Evolutionary conservation across 768 basidiomycete genomes (phyloP), one percentile per base, ranked within the genome.

Genomic region (Amanita jacksonii): DNA sequence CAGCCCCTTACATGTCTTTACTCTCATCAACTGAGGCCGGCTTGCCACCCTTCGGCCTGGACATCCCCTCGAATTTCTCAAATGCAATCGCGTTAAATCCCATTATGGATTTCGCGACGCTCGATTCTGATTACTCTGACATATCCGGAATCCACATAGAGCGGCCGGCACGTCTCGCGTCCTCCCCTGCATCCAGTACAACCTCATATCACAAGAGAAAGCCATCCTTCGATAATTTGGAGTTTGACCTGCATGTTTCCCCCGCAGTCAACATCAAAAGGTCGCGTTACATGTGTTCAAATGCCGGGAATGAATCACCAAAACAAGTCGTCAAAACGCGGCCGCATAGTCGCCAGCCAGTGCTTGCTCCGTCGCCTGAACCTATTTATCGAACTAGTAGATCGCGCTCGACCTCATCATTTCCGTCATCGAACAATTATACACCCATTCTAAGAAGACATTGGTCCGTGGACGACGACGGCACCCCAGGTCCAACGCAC

Each of bases 371-470:
- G 3, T 74, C 72, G 22, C 68, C 70, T 8, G 73, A 77, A 31
- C 72, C 73, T n/a, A 75, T 80, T 24, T 80, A 74, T 48, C 62
- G 67, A 42, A 66, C 58, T 45, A 75, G 74, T 54, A 63, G 79
- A 51, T 85, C 85, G 47, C 79, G 81, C 49, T 85, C 83, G 0
- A 69, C 72, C 0, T 83, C 82, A 0, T 36, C 72, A 57, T 55
- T 79, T 47, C 73, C 75, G 0, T 48, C 61, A 13, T 23, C 54
- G 1, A 66, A 66, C 25, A 55, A 56, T n/a, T 62, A 63, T 5
- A 35, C 54, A 27, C 66, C 68, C 9, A 53, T 64, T 38, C 55
- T 60, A 13, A 61, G 63, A 19, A 65, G 74, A 13, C 62, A 64
- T 34, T 84, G 82, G 76, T 66, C 66, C 7, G 61, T 62, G 27